phyloP scores from a whole-genome alignment of 768 basidiomycete genomes.

The Agrocybe praecox region DNA sequence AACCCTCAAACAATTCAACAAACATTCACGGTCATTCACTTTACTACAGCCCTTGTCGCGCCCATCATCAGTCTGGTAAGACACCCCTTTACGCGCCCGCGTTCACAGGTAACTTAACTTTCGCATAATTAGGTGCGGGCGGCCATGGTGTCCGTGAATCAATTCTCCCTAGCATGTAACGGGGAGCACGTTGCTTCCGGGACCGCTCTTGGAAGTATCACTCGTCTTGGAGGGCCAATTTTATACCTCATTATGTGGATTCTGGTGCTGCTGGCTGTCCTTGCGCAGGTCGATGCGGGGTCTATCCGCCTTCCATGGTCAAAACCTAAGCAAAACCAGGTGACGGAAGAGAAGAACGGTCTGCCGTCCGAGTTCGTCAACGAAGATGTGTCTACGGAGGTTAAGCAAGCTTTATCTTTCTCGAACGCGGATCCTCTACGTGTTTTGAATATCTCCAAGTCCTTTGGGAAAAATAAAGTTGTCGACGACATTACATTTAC shows the following conservation, averaged over 20 bases:
- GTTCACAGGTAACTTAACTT: not conserved
- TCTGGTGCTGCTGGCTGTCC: slow-evolving; percentile 58
- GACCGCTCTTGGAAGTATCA: slow-evolving; percentile 51
- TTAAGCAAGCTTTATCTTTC: slow-evolving; percentile 44
- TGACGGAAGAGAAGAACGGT: not conserved
- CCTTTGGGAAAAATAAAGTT: slow-evolving; percentile 55
- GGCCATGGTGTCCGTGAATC: slow-evolving; percentile 71
- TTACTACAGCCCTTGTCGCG: slow-evolving; percentile 18
- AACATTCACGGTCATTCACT: slow-evolving; percentile 18
- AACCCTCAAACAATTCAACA: slow-evolving; percentile 7
- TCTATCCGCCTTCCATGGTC: slow-evolving; percentile 45
- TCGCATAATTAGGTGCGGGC: slow-evolving; percentile 56
- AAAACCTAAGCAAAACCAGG: not conserved
- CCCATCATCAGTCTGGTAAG: slow-evolving; percentile 23
- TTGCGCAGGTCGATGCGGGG: slow-evolving; percentile 75
- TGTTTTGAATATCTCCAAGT: slow-evolving; percentile 64
- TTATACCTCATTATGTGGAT: slow-evolving; percentile 67
- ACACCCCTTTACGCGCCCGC: not conserved
- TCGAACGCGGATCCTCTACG: slow-evolving; percentile 61
- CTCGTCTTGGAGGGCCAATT: slow-evolving; percentile 74
- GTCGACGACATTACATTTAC: slow-evolving; percentile 77
- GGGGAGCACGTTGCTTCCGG: slow-evolving; percentile 50
- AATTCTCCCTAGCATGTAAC: slow-evolving; percentile 74
- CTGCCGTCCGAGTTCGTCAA: not conserved
- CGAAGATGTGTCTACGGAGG: slow-evolving; percentile 5